phyloP scores from a whole-genome alignment of 352 stramenopile species.

The Sclerospora graminicola region DNA sequence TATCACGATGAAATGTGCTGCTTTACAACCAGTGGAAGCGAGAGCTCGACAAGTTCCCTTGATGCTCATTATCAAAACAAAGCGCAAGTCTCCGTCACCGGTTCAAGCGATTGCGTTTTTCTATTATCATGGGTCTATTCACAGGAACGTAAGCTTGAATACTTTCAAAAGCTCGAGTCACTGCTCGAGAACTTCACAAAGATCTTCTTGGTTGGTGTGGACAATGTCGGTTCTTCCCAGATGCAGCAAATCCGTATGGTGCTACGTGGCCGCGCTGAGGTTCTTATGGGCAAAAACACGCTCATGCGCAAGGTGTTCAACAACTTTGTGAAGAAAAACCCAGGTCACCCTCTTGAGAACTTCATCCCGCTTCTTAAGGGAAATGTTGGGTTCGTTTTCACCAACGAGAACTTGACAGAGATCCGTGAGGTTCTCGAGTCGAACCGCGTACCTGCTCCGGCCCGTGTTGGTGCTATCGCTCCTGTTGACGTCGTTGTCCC shows the following conservation, averaged over 20 bases:
- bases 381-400: constrained; percentile 99
- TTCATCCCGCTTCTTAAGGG: constrained; percentile 87
- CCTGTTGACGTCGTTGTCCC: constrained; percentile 95
- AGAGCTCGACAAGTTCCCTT: background rate
- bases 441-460: constrained; percentile 93
- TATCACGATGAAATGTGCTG: background rate
- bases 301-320: constrained; percentile 98
- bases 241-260: constrained; percentile 96
- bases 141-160: constrained; percentile 96
- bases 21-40: constrained; percentile 28
- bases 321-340: constrained; percentile 96
- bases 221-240: constrained; percentile 99
- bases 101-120: constrained; percentile 84
- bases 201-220: constrained; percentile 96
- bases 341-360: constrained; percentile 88
- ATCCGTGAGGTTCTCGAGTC: constrained; percentile 83
- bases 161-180: constrained; percentile 94
- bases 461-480: constrained; percentile 92
- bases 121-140: constrained; percentile 88
- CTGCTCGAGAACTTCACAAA: constrained; percentile 95
- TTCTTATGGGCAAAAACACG: constrained; percentile 99
- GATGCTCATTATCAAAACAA: constrained; percentile 37
- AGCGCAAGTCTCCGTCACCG: constrained; percentile 79
- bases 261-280: constrained; percentile 90
- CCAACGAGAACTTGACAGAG: constrained; percentile 93